A percentile compares a stretch with the other conserved stretches of the same genome.
phyloP scores from a whole-genome alignment of 108 stramenopile genomes.

The Discostella stelligeroides region DNA sequence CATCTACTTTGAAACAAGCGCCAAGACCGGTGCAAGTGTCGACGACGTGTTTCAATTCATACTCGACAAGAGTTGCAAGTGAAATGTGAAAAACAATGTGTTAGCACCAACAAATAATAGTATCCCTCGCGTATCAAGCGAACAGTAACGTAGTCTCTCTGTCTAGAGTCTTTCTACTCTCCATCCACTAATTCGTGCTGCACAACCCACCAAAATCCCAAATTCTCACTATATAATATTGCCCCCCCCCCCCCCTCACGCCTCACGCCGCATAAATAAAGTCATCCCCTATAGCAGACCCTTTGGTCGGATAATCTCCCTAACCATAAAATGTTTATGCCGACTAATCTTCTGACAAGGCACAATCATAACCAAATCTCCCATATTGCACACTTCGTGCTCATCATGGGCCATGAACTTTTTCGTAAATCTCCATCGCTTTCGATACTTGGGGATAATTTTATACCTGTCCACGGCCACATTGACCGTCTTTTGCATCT shows the following conservation, averaged over 20 bases:
- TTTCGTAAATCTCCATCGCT: constrained; percentile 66
- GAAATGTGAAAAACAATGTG: not conserved
- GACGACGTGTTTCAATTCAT: constrained; percentile 62
- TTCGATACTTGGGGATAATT: constrained; percentile 76
- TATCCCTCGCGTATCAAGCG: too few relatives aligned
- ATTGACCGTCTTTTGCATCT: constrained; percentile 91
- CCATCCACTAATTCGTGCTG: too few relatives aligned
- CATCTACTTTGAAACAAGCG: constrained; percentile 73
- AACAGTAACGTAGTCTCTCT: too few relatives aligned
- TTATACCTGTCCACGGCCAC: constrained; percentile 86
- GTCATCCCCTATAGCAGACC: constrained; percentile 64
- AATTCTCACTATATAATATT: too few relatives aligned
- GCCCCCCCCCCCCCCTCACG: not conserved
- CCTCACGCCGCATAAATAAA: too few relatives aligned
- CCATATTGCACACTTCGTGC: constrained; percentile 74
- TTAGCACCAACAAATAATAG: not conserved
- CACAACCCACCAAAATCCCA: too few relatives aligned
- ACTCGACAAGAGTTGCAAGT: constrained; percentile 27
- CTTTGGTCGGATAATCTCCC: constrained; percentile 81
- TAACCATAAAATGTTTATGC: constrained; percentile 87
- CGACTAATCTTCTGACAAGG: constrained; percentile 83
- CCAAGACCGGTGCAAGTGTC: constrained; percentile 62
- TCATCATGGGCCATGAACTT: constrained; percentile 96
- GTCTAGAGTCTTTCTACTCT: too few relatives aligned
- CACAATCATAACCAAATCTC: constrained; percentile 90